These are phyloP conservation scores for Albizia julibrissin DNA, from an alignment of 306 rosid genomes.

Conservation along the genomic window DNA sequence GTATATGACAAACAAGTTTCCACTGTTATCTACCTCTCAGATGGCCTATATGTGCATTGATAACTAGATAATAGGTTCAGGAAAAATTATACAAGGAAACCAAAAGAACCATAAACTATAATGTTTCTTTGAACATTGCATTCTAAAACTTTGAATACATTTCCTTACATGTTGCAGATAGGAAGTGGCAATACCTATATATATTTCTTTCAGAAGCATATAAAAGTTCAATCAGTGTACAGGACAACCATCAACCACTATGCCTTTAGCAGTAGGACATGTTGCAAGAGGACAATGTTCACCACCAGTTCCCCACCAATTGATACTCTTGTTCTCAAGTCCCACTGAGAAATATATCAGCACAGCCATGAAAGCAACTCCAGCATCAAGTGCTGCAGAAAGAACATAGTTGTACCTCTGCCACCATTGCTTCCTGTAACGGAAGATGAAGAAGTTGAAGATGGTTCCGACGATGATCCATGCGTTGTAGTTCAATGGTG, in stretches of 20 bases:
- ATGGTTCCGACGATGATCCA: constrained; percentile 73
- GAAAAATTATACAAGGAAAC: background rate
- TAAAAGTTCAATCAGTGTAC: constrained; percentile 13
- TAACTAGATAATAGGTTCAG: background rate
- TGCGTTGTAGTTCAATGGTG: constrained; percentile 77
- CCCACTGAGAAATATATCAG: constrained; percentile 59
- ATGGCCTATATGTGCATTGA: background rate
- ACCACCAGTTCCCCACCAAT: constrained; percentile 78
- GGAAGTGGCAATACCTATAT: background rate
- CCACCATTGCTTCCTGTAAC: constrained; percentile 84
- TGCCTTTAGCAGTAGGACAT: constrained; percentile 79
- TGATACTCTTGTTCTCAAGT: constrained; percentile 49
- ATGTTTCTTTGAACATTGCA: background rate
- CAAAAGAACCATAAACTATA: background rate
- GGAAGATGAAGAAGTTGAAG: constrained; percentile 77
- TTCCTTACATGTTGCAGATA: background rate
- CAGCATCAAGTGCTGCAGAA: constrained; percentile 85
- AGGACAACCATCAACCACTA: constrained; percentile 57
- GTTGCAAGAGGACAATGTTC: constrained; percentile 72
- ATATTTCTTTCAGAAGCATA: background rate
- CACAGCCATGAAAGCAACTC: constrained; percentile 85
- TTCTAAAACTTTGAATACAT: constrained; percentile 19
- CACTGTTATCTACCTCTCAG: background rate
- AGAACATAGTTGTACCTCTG: constrained; percentile 86
- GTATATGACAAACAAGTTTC: background rate